phyloP scores from a whole-genome alignment of 345 rosid genomes.

The Lepidium africanum region DNA sequence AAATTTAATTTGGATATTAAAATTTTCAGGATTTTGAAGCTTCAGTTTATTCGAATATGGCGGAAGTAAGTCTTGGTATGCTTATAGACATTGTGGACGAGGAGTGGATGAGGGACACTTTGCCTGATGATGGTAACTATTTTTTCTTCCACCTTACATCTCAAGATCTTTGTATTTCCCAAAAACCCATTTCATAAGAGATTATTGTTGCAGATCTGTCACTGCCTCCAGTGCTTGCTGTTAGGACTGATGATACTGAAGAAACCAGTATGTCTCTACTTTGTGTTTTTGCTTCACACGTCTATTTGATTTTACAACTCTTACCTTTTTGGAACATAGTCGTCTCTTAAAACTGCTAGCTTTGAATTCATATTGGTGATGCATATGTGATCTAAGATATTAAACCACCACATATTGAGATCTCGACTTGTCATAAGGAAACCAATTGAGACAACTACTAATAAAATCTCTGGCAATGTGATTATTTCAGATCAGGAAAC shows the following conservation, averaged over 20 bases:
- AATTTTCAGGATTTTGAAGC: background rate
- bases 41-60: constrained; percentile 34
- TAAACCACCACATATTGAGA: background rate
- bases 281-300: background rate
- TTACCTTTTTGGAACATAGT: background rate
- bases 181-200: background rate
- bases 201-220: constrained; percentile 57
- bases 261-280: constrained; percentile 60
- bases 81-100: constrained; percentile 88
- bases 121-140: constrained; percentile 73
- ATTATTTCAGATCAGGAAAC: constrained; percentile 62
- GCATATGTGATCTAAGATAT: background rate
- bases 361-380: background rate
- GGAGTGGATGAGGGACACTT: constrained; percentile 94
- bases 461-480: background rate
- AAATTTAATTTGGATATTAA: background rate
- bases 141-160: background rate
- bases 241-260: constrained; percentile 74
- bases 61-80: constrained; percentile 66
- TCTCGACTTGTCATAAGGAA: background rate
- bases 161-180: background rate
- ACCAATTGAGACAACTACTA: background rate
- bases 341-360: background rate
- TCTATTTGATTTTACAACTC: background rate
- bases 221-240: constrained; percentile 67